phyloP scores from a whole-genome alignment of 257 asterid genomes.

The Primulina tabacum region DNA sequence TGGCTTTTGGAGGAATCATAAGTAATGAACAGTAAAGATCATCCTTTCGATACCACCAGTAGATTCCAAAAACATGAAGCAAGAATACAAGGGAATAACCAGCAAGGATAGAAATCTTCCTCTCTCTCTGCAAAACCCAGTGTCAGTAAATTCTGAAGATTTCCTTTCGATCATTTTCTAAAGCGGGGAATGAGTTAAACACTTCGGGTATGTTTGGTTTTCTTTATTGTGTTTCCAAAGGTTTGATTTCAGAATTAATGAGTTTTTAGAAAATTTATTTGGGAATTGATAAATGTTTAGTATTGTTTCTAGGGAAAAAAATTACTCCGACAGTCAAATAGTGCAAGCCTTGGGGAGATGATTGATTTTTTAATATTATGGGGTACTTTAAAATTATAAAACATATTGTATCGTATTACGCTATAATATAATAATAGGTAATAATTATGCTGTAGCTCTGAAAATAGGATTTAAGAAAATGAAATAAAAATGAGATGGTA shows the following conservation, averaged over 20 bases:
- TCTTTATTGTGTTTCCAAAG: not conserved
- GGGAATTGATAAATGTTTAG: not conserved
- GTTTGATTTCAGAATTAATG: not conserved
- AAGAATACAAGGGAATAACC: slow-evolving; percentile 52
- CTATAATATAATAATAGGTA: no score
- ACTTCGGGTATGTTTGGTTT: not conserved
- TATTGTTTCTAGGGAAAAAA: not conserved
- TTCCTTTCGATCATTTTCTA: not conserved
- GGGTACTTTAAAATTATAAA: not conserved
- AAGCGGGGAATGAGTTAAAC: not conserved
- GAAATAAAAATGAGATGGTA: not conserved
- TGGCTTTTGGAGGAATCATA: slow-evolving; percentile 74
- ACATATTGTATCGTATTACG: not conserved
- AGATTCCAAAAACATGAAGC: slow-evolving; percentile 61
- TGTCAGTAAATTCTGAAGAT: slow-evolving; percentile 3
- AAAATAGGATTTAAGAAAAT: no score
- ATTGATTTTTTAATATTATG: not conserved
- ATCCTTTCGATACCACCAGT: slow-evolving; percentile 73
- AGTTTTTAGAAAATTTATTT: not conserved
- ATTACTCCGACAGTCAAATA: not conserved
- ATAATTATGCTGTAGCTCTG: no score
- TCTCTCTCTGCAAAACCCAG: slow-evolving; percentile 65
- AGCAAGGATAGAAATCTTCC: slow-evolving; percentile 55
- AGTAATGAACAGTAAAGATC: slow-evolving; percentile 54
- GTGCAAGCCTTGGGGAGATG: not conserved